These are phyloP conservation scores for Crithidia acanthocephali DNA, from an alignment of 208 protist genomes.

Conservation along the genomic window DNA sequence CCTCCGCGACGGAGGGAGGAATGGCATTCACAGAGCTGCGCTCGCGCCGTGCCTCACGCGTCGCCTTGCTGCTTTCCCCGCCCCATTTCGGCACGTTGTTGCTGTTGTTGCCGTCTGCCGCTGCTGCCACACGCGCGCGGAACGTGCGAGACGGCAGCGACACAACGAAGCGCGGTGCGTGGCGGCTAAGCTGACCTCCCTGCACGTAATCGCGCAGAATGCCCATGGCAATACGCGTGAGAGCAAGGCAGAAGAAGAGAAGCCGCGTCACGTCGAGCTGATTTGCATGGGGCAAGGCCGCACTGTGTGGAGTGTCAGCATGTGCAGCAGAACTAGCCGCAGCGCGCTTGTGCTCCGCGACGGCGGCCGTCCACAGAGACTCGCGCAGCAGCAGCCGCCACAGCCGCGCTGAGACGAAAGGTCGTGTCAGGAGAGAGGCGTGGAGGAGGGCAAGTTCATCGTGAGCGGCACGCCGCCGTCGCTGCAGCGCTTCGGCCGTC, in stretches of 20 bases:
- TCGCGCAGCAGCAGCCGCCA: constrained; percentile 66
- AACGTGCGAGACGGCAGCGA: constrained; percentile 68
- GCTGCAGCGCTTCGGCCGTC: constrained; percentile 25
- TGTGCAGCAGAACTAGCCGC: not conserved
- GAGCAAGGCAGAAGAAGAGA: constrained; percentile 42
- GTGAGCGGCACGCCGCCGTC: constrained; percentile 14
- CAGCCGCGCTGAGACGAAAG: constrained; percentile 67
- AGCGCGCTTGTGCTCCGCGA: constrained; percentile 30
- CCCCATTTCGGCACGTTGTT: not conserved
- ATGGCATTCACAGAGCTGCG: not conserved
- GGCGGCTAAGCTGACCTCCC: constrained; percentile 48
- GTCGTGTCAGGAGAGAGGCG: constrained; percentile 60
- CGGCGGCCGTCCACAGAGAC: constrained; percentile 56
- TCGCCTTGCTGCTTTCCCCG: not conserved
- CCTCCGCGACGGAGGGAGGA: too few relatives aligned
- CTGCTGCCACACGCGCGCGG: not conserved
- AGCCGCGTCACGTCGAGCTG: constrained; percentile 14
- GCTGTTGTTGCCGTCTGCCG: not conserved
- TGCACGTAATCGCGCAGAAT: constrained; percentile 65
- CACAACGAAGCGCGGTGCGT: constrained; percentile 80
- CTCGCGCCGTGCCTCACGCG: not conserved
- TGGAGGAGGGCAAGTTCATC: constrained; percentile 37
- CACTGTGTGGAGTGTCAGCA: not conserved
- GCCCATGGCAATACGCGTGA: constrained; percentile 57
- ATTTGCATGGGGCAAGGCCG: not conserved